Conservation (phyloP, 768 basidiomycete genomes). For the Suillus plorans region DNA sequence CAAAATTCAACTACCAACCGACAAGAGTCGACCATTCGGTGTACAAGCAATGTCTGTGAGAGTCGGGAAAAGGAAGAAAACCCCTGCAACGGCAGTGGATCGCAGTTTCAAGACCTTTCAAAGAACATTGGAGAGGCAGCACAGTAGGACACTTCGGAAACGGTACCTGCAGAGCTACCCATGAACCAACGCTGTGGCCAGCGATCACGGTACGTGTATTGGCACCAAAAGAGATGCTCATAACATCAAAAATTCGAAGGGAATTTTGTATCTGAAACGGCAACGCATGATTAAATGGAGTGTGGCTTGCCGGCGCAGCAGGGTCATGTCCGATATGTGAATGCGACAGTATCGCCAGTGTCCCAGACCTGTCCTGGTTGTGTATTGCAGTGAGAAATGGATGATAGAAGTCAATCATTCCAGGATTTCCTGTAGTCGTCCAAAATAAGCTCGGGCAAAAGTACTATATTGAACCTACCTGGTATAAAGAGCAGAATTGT, state of each 20-base stretch:
- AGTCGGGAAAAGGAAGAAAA: constrained; percentile 71
- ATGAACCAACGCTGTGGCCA: constrained; percentile 74
- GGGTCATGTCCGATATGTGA: constrained; percentile 65
- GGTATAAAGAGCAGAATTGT: constrained; percentile 51
- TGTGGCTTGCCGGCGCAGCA: constrained; percentile 16
- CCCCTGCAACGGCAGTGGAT: constrained; percentile 35
- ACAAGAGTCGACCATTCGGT: constrained; percentile 61
- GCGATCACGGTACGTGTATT: constrained; percentile 44
- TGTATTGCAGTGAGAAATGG: constrained; percentile 61
- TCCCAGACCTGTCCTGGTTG: constrained; percentile 27
- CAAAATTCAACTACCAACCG: constrained; percentile 40
- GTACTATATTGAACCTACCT: constrained; percentile 28
- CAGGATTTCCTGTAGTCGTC: constrained; percentile 46
- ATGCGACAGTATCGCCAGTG: constrained; percentile 57
- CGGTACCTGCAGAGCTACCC: constrained; percentile 61
- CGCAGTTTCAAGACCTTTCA: constrained; percentile 52
- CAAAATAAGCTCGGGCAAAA: not conserved
- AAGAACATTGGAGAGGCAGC: not conserved
- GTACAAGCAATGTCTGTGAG: constrained; percentile 61
- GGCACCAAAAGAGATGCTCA: constrained; percentile 32
- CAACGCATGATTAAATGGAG: constrained; percentile 35
- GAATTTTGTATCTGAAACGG: constrained; percentile 53
- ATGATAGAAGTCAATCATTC: constrained; percentile 65
- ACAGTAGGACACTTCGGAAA: constrained; percentile 5
- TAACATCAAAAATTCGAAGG: constrained; percentile 51